Evolutionary conservation across 306 rosid species (phyloP).

Genomic region (Chamaecrista fasciculata): DNA sequence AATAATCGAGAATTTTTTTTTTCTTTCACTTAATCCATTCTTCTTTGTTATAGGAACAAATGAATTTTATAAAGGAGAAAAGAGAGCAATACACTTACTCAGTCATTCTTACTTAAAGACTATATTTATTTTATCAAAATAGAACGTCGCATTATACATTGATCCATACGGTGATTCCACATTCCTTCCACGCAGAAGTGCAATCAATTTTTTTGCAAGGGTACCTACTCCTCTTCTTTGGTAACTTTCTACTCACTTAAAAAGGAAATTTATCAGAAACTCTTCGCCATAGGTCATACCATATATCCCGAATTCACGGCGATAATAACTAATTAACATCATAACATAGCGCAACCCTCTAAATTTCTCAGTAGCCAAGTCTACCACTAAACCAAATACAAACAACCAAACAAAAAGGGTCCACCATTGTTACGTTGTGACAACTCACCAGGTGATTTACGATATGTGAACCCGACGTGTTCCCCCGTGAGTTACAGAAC

Average conservation of each 20-base stretch:
- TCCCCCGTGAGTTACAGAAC: conserved; percentile 97
- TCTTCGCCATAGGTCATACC: neutral
- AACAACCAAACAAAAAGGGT: neutral
- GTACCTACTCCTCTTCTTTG: neutral
- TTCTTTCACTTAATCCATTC: neutral
- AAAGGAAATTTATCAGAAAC: neutral
- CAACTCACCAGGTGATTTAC: conserved; percentile 92
- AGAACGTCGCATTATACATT: neutral
- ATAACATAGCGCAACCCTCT: neutral
- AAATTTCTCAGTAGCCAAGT: neutral
- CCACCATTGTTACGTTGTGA: neutral
- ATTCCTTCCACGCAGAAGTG: conserved; percentile 1
- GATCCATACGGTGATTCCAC: neutral
- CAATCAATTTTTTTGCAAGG: neutral
- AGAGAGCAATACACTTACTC: neutral
- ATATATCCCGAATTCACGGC: neutral
- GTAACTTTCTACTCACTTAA: neutral
- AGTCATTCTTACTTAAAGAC: neutral
- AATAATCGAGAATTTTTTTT: neutral
- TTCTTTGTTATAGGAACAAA: neutral
- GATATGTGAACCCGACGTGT: conserved; percentile 96
- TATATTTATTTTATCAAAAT: neutral
- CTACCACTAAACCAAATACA: conserved; percentile 19
- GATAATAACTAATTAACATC: neutral
- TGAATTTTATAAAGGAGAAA: too few relatives aligned